These are phyloP conservation scores for Tylopilus vinaceipallidus DNA, from an alignment of 768 basidiomycete species.

Conservation along the genomic window DNA sequence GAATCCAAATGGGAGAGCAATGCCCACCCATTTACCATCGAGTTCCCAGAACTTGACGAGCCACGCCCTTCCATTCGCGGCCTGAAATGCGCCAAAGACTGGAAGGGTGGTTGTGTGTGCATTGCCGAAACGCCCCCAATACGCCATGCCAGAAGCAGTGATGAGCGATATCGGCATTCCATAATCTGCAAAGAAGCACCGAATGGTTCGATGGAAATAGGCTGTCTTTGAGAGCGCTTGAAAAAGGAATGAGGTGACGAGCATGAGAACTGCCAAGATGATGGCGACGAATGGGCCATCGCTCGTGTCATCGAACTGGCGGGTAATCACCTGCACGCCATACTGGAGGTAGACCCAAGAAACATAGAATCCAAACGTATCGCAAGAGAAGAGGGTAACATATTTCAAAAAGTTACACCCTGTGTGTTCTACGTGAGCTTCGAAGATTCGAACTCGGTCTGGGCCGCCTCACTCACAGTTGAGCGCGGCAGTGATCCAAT, in stretches of 20 bases:
- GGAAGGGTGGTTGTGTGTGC: slow-evolving; percentile 67
- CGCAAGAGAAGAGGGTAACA: slow-evolving; percentile 87
- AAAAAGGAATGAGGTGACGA: slow-evolving; percentile 73
- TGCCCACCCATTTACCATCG: slow-evolving; percentile 84
- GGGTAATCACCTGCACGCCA: slow-evolving; percentile 78
- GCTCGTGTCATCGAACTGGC: slow-evolving; percentile 51
- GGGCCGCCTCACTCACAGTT: slow-evolving; percentile 54
- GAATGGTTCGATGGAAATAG: slow-evolving; percentile 71
- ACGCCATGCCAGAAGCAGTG: slow-evolving; percentile 72
- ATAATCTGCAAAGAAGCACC: slow-evolving; percentile 80
- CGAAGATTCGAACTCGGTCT: background rate
- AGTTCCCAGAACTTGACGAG: slow-evolving; percentile 87
- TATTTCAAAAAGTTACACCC: slow-evolving; percentile 84
- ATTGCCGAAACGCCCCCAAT: slow-evolving; percentile 77
- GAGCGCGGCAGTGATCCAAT: slow-evolving; percentile 76
- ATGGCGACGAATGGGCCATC: slow-evolving; percentile 60
- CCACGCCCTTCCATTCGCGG: slow-evolving; percentile 75
- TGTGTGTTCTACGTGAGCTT: slow-evolving; percentile 25
- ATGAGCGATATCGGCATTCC: slow-evolving; percentile 89
- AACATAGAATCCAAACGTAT: slow-evolving; percentile 92
- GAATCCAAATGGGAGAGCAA: slow-evolving; percentile 86
- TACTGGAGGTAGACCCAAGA: slow-evolving; percentile 90
- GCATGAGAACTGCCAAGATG: slow-evolving; percentile 76
- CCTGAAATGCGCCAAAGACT: slow-evolving; percentile 62
- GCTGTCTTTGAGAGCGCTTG: slow-evolving; percentile 57